Evolutionary conservation across 805 yeast species (phyloP).

Genomic region (Suhomyces tanzawaensis): DNA sequence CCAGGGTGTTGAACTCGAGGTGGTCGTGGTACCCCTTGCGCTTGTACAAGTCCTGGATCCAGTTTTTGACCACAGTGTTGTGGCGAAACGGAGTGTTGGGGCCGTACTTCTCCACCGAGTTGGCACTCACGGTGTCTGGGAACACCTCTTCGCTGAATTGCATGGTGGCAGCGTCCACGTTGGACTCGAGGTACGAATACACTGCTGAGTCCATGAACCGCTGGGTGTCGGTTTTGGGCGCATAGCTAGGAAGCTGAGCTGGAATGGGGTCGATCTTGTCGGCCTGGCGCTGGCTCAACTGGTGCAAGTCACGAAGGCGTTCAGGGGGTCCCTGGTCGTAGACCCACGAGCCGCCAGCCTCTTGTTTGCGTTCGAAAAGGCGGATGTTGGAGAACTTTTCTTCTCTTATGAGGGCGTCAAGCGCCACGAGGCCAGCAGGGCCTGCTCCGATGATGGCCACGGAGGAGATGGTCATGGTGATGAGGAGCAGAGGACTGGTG

Average conservation of each 20-base stretch:
- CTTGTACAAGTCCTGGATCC: slow-evolving; percentile 20
- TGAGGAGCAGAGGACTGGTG: background rate
- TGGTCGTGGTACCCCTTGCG: slow-evolving; percentile 20
- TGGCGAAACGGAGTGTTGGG: slow-evolving; percentile 20
- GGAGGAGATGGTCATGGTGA: slow-evolving; percentile 6
- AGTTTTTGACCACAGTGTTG: slow-evolving; percentile 15
- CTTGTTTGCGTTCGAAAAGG: slow-evolving; percentile 18
- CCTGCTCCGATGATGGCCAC: slow-evolving; percentile 27
- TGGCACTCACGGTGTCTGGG: slow-evolving; percentile 13
- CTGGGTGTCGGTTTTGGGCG: slow-evolving; percentile 15
- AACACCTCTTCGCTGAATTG: slow-evolving; percentile 22
- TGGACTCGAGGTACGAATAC: slow-evolving; percentile 22
- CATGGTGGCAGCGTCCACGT: slow-evolving; percentile 22
- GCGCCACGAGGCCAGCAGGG: slow-evolving; percentile 22
- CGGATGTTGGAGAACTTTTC: slow-evolving; percentile 13
- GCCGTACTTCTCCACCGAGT: slow-evolving; percentile 16
- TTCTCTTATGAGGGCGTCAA: slow-evolving; percentile 19
- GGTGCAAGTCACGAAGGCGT: slow-evolving; percentile 13
- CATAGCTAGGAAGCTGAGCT: slow-evolving; percentile 14
- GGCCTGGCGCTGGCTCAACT: slow-evolving; percentile 11
- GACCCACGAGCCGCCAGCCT: slow-evolving; percentile 23
- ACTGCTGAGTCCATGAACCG: slow-evolving; percentile 26
- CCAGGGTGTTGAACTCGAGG: slow-evolving; percentile 21
- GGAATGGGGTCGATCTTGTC: slow-evolving; percentile 13
- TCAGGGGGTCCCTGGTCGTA: slow-evolving; percentile 19